Percentiles rank a stretch among this genome's conserved stretches.
Conservation (phyloP, 805 yeast genomes). For the Jamesozyma lodderae region DNA sequence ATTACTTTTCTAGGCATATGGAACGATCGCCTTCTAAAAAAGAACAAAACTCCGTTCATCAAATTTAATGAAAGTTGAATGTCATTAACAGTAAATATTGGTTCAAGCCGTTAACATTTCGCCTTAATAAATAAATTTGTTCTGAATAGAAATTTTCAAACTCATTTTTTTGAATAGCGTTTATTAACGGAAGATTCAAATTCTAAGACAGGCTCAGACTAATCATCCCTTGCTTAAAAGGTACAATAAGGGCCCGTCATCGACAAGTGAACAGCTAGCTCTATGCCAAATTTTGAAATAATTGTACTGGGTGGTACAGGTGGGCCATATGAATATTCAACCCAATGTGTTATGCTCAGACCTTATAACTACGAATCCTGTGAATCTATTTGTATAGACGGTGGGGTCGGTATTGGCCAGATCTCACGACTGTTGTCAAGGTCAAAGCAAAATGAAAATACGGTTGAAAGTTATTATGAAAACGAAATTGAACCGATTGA, state of each 20-base stretch:
- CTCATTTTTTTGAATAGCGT: no score
- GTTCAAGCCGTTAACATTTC: no score
- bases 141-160: no score
- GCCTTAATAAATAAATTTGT: no score
- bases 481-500: constrained; percentile 16
- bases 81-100: no score
- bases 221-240: not conserved
- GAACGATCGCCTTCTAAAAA: no score
- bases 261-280: no score
- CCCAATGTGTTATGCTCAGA: constrained; percentile 61
- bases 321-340: constrained; percentile 69
- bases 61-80: no score
- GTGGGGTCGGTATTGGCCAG: constrained; percentile 63
- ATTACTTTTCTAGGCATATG: no score
- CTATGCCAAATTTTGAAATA: constrained; percentile 38
- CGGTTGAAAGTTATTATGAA: constrained; percentile 18
- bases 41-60: no score
- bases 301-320: constrained; percentile 74
- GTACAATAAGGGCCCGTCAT: not conserved
- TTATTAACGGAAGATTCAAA: no score
- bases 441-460: constrained; percentile 1
- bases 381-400: constrained; percentile 57
- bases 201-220: no score
- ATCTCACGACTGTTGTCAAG: constrained; percentile 27
- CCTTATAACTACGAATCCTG: constrained; percentile 32